A percentile compares a stretch with the other conserved stretches of the same genome.
Conservation (phyloP, 2,329 filamentous ascomycete genomes). For the Cladosporium sp. region DNA sequence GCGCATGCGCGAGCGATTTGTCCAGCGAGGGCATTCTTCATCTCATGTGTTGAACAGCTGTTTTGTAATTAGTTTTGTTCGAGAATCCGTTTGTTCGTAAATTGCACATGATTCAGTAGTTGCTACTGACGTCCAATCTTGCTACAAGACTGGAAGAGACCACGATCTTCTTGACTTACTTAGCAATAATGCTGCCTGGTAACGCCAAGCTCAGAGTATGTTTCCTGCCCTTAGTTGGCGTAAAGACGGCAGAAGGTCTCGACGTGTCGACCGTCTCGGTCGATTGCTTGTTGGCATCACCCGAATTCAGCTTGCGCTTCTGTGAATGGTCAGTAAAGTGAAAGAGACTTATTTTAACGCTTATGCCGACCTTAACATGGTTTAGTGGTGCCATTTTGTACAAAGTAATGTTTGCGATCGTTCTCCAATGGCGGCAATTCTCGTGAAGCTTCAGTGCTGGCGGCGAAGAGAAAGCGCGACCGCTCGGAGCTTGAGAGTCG, state of each 20-base stretch:
- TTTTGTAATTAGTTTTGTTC: neutral
- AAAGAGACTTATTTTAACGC: neutral
- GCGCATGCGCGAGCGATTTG: constrained; percentile 78
- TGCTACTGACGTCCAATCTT: neutral
- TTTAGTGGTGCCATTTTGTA: constrained; percentile 1
- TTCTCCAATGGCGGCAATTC: neutral
- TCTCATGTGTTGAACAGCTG: constrained; percentile 71
- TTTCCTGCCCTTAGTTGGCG: constrained; percentile 61
- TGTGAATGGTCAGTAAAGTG: neutral
- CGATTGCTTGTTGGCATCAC: neutral
- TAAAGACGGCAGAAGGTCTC: constrained; percentile 69
- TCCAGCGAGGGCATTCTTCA: constrained; percentile 71
- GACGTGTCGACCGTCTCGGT: constrained; percentile 51
- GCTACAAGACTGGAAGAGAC: neutral
- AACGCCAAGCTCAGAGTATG: constrained; percentile 78
- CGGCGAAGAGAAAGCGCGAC: constrained; percentile 1
- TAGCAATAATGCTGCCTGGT: constrained; percentile 74
- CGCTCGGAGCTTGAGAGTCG: neutral
- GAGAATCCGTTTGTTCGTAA: neutral
- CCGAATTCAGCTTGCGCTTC: constrained; percentile 14
- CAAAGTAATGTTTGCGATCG: neutral
- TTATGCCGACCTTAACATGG: neutral
- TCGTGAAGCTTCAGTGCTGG: neutral
- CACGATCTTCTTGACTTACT: constrained; percentile 51
- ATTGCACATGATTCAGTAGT: neutral